Percentiles rank a stretch among this genome's conserved stretches.
Evolutionary conservation across 2,329 filamentous ascomycete genomes (phyloP).

Genomic region (Ceratocystis papillata): DNA sequence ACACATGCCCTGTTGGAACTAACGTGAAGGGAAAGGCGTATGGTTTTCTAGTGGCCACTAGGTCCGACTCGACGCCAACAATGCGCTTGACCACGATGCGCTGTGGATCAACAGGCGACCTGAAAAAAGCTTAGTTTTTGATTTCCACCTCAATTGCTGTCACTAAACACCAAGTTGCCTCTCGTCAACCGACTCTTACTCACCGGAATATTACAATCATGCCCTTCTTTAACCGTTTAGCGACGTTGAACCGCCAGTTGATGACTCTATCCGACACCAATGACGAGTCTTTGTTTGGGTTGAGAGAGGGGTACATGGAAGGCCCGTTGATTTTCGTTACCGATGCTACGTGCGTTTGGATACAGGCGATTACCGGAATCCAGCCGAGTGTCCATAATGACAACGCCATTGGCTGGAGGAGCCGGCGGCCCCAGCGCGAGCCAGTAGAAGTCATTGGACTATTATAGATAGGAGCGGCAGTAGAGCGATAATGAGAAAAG

Average conservation of each 20-base stretch:
- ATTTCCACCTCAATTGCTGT: too few relatives aligned
- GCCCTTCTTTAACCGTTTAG: conserved; percentile 51
- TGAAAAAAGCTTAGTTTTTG: conserved; percentile 30
- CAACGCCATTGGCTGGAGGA: conserved; percentile 16
- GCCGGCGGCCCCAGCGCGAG: conserved; percentile 16
- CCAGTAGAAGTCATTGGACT: conserved; percentile 16
- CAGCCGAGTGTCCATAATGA: conserved; percentile 32
- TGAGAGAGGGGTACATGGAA: conserved; percentile 71
- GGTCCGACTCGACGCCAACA: conserved; percentile 67
- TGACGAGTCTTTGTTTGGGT: conserved; percentile 51
- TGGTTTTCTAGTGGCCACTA: conserved; percentile 19
- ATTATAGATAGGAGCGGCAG: not conserved
- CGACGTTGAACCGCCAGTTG: conserved; percentile 48
- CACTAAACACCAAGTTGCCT: not conserved
- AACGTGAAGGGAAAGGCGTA: conserved; percentile 34
- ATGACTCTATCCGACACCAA: conserved; percentile 46
- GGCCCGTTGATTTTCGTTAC: conserved; percentile 47
- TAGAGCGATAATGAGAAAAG: too few relatives aligned
- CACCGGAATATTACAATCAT: conserved; percentile 66
- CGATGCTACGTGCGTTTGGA: conserved; percentile 51
- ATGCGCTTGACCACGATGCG: conserved; percentile 69
- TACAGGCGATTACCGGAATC: conserved; percentile 50
- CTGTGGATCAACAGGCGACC: conserved; percentile 61
- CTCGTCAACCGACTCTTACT: conserved; percentile 25
- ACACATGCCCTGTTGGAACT: conserved; percentile 76